Conservation (phyloP, 805 yeast genomes). For the Hanseniaspora lindneri region DNA sequence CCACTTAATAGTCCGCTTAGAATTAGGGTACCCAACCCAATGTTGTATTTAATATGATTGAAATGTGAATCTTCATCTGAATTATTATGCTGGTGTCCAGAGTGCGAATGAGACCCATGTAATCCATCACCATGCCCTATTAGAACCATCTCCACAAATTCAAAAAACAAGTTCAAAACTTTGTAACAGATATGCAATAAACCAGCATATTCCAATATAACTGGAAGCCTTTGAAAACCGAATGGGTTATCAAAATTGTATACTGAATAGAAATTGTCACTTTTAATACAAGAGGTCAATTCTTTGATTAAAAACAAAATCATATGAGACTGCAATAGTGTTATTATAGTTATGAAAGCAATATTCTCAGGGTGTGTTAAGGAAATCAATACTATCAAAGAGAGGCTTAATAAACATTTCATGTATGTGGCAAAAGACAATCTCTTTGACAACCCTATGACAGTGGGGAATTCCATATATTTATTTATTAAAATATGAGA, state of each 20-base stretch:
- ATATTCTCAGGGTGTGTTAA: not conserved
- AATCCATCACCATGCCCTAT: not conserved
- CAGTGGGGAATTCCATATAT: slow-evolving; percentile 7
- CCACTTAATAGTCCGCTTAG: not conserved
- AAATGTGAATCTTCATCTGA: not conserved
- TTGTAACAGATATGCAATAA: slow-evolving; percentile 2
- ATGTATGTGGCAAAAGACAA: not conserved
- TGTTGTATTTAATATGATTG: not conserved
- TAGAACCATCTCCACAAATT: slow-evolving; percentile 9
- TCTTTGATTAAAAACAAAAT: not conserved
- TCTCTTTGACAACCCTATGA: not conserved
- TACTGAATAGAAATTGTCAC: slow-evolving; percentile 5
- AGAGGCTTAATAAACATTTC: not conserved
- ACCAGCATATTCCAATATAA: not conserved
- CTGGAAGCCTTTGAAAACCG: slow-evolving; percentile 10
- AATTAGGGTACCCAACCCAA: not conserved
- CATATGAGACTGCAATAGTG: slow-evolving; percentile 2
- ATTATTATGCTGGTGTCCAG: slow-evolving; percentile 8
- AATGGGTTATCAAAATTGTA: slow-evolving; percentile 13
- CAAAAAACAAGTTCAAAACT: slow-evolving; percentile 10
- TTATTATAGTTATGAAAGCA: not conserved
- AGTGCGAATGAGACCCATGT: slow-evolving; percentile 5
- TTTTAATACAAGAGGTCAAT: not conserved
- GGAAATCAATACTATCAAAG: not conserved
- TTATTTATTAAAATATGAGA: slow-evolving; percentile 10